Base-by-base conservation (phyloP, 2,329 filamentous ascomycete genomes). In the Trichoderma sp. region DNA sequence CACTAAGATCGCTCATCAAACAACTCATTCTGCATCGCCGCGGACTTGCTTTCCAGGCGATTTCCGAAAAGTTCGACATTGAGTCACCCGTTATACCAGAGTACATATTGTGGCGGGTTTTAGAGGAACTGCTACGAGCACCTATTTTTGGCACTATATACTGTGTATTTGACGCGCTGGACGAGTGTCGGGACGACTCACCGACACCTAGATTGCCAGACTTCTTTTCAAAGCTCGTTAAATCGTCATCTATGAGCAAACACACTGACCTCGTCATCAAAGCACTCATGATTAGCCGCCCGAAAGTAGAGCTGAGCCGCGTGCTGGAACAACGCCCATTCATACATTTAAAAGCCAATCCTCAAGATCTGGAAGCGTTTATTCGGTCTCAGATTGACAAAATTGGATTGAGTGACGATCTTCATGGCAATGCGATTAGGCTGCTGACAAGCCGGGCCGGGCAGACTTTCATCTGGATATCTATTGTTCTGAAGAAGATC, bases 131-230 rank as follows among this genome's bases (percentile, higher is more conserved):
- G 34, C 11, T 66, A 30, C 63, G 21, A 14, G 32, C 51, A 21
- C 21, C 63, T 7, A 18, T 32, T 13, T 56, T 66, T 13, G 34
- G 52, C 5, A 56, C 34, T 2, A 58, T 66, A 32, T 66, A 66
- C 18, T 58, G 51, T 26, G 63, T 66, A 4, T 56, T 66, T 32
- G 63, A 66, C 16, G 63, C 63, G 1, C 16, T 66, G 16, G 63
- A 66, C 26, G 63, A 66, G 16, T 66, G 63, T 10, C 63, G 39
- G n/a, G 63, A 34, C 32, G 5, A 26, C 18, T 52, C 55, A 7
- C 10, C 59, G 4, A 34, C 39, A 5, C 28, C 30, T 2, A 61
- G 14, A 24, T 24, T 61, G 2, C 43, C 46, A 13, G 39, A 18
- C 1, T 34, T 51, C 28, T 30, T 60, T 18, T 32, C 28, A 7